Percentiles rank a stretch among this genome's conserved stretches.
These are phyloP conservation scores for Pseudisothecium myosuroides DNA, from an alignment of 225 moss, liverwort and hornwort species.

Conservation along the genomic window DNA sequence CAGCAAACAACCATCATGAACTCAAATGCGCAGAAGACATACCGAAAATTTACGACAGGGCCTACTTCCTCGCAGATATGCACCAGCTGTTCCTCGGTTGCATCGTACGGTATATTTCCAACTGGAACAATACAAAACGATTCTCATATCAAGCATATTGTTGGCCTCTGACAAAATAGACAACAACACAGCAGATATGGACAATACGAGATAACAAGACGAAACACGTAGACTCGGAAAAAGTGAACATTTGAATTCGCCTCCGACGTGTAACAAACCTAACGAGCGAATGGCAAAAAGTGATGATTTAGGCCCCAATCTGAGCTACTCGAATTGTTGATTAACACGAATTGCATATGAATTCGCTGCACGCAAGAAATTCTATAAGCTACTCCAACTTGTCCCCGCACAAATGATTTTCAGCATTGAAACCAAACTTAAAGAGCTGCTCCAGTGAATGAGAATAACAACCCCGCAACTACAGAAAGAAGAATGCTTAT, in stretches of 20 bases:
- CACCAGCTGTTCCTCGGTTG: slow-evolving; percentile 98
- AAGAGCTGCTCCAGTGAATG: not conserved
- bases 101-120: slow-evolving; percentile 99
- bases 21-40: slow-evolving; percentile 29
- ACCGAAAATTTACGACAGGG: slow-evolving; percentile 98
- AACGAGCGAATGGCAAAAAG: not conserved
- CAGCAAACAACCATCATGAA: not conserved
- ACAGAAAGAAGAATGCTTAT: not conserved
- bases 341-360: not conserved
- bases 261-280: not conserved
- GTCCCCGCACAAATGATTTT: not conserved
- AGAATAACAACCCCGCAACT: not conserved
- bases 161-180: not conserved
- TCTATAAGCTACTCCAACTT: not conserved
- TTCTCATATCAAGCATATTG: not conserved
- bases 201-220: not conserved
- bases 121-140: slow-evolving; percentile 36
- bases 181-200: not conserved
- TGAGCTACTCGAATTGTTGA: not conserved
- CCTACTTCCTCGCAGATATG: slow-evolving; percentile 99
- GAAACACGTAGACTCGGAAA: not conserved
- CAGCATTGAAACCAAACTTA: not conserved
- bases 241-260: not conserved
- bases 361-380: not conserved
- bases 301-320: not conserved